Percentiles rank a stretch among this genome's conserved stretches.
Conservation (phyloP, 257 asterid species). For the Rubia yunnanensis region DNA sequence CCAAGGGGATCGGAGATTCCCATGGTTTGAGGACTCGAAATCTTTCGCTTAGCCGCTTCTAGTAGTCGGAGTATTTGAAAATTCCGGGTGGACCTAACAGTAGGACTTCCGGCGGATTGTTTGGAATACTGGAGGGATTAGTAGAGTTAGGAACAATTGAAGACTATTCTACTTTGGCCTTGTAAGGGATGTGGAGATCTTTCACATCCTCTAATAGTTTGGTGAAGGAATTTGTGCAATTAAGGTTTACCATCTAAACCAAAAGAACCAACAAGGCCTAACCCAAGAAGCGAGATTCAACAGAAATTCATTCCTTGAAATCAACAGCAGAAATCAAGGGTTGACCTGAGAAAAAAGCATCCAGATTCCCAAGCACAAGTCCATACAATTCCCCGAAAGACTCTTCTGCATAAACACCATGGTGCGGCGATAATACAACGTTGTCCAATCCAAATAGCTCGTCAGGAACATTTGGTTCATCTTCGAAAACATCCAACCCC, state of each 20-base stretch:
- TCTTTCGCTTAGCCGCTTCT: constrained; percentile 20
- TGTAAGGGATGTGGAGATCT: too few species aligned
- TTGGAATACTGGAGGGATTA: too few species aligned
- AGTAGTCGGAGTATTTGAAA: constrained; percentile 14
- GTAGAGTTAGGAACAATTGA: too few species aligned
- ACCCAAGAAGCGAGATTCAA: not conserved
- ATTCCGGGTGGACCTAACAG: constrained; percentile 49
- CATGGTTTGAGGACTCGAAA: constrained; percentile 36
- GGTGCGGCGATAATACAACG: constrained; percentile 54
- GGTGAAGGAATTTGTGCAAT: too few species aligned
- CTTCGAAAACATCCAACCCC: constrained; percentile 32
- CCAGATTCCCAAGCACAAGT: constrained; percentile 22
- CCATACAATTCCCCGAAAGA: constrained; percentile 16
- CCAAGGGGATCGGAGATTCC: constrained; percentile 44
- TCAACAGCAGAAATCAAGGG: constrained; percentile 24
- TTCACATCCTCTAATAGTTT: too few species aligned
- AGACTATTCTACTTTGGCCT: too few species aligned
- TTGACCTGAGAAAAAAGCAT: constrained; percentile 30
- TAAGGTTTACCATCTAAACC: too few species aligned
- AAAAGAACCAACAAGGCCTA: too few species aligned
- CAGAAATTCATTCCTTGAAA: constrained; percentile 5
- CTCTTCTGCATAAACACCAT: constrained; percentile 22
- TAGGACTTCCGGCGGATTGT: constrained; percentile 21
- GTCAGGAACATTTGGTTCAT: constrained; percentile 31
- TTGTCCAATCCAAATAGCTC: constrained; percentile 39